phyloP scores from a whole-genome alignment of 1,284 basidiomycete species.

The Cerrena zonata region DNA sequence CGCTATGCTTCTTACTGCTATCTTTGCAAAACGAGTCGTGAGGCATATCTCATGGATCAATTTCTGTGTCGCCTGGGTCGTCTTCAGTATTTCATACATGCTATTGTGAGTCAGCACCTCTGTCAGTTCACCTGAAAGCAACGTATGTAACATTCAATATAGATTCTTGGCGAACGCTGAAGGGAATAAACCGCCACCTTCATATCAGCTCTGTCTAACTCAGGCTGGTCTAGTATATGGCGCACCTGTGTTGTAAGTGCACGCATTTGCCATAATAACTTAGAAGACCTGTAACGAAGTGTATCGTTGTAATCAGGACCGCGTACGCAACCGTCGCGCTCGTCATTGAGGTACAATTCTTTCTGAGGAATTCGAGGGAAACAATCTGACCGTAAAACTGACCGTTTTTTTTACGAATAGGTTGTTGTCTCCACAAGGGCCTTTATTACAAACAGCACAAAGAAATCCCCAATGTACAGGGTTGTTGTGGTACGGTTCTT shows the following conservation, averaged over 20 bases:
- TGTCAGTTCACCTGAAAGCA: too few relatives aligned
- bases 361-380: too few relatives aligned
- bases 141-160: too few relatives aligned
- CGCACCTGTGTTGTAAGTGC: constrained; percentile 28
- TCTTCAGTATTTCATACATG: constrained; percentile 31
- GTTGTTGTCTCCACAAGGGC: background rate
- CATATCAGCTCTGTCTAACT: constrained; percentile 23
- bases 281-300: too few relatives aligned
- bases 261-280: too few relatives aligned
- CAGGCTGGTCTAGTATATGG: constrained; percentile 30
- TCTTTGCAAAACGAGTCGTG: constrained; percentile 23
- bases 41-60: constrained; percentile 32
- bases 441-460: background rate
- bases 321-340: background rate
- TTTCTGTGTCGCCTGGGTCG: constrained; percentile 32
- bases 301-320: background rate
- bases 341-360: background rate
- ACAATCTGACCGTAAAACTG: background rate
- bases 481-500: background rate
- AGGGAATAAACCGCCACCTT: constrained; percentile 4
- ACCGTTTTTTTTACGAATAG: background rate
- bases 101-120: constrained; percentile 18
- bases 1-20: constrained; percentile 25
- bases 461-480: background rate
- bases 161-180: too few relatives aligned